Base-by-base conservation (phyloP, 768 basidiomycete genomes). In the Tulasnella sp. region DNA sequence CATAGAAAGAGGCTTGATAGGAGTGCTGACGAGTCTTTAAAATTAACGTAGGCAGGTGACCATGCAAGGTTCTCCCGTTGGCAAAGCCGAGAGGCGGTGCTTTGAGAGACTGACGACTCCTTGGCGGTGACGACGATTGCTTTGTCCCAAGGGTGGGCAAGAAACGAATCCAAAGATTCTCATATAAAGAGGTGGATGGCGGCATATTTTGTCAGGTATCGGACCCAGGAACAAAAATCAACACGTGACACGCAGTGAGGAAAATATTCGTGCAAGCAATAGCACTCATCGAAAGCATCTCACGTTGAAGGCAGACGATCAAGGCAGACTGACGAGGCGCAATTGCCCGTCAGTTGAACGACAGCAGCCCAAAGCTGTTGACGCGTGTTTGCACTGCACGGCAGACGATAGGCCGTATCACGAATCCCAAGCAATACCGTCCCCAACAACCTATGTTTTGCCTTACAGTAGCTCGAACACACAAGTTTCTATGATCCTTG, bases 21-120 rank as follows among this genome's bases (percentile, higher is more conserved):
- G 35, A 67, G 26, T 35, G 32, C 7, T 1, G 26, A 10, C 1
- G 29, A 35, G 61, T 35, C 23, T 35, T 35, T 67, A 67, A 35
- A 20, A 67, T 67, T 67, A 67, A 67, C 61, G 61, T 67, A 67
- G 32, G n/a, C n/a, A n/a, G n/a, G n/a, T 67, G 35, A 67, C 61
- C 26, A 67, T 26, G 61, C 61, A 67, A 57, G 29, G n/a, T 61
- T 11, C n/a, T n/a, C n/a, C n/a, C 3, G 29, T 15, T 67, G 61
- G 16, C 29, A 32, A 57, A 57, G 29, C 32, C 32, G 32, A 35
- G 29, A 67, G 61, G 61, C 61, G 29, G 61, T 67, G 61, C 61
- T 67, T 26, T 32, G 61, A 35, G 61, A 35, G 61, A 67, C 61
- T 4, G 26, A 29, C 23, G 32, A 26, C 26, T 0, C 29, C 61